These are phyloP conservation scores for Volvox africanus DNA, from an alignment of 139 green algal genomes.

Conservation along the genomic window DNA sequence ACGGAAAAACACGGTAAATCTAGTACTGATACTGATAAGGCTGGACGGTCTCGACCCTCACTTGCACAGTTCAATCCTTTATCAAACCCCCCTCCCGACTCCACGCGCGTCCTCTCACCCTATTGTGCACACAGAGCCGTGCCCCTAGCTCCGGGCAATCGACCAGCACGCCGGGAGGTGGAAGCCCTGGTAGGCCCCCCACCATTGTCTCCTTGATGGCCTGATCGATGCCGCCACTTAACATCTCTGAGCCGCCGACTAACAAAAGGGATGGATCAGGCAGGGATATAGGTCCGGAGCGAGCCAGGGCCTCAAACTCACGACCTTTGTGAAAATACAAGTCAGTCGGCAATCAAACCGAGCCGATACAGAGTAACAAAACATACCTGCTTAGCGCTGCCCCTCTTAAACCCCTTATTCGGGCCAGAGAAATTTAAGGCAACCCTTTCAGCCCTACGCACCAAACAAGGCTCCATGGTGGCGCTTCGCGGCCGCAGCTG, in stretches of 20 bases:
- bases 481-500: neutral
- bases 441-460: neutral
- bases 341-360: too few species aligned
- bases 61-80: too few species aligned
- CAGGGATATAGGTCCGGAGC: too few species aligned
- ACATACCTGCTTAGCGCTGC: too few species aligned
- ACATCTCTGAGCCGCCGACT: neutral
- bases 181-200: neutral
- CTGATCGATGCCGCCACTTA: neutral
- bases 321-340: neutral
- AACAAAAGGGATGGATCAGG: too few species aligned
- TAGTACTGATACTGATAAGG: too few species aligned
- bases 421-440: too few species aligned
- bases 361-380: too few species aligned
- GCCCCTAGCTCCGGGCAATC: conserved; percentile 28
- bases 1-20: too few species aligned
- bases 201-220: conserved; percentile 7
- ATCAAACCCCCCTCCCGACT: too few species aligned
- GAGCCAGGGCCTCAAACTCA: neutral
- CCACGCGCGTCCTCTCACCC: neutral
- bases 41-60: too few species aligned
- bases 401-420: too few species aligned
- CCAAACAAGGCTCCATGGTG: neutral
- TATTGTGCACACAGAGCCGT: conserved; percentile 29
- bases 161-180: neutral